Evolutionary conservation across 2,329 filamentous ascomycete species (phyloP).

Genomic region (Allantophomopsis lycopodina): DNA sequence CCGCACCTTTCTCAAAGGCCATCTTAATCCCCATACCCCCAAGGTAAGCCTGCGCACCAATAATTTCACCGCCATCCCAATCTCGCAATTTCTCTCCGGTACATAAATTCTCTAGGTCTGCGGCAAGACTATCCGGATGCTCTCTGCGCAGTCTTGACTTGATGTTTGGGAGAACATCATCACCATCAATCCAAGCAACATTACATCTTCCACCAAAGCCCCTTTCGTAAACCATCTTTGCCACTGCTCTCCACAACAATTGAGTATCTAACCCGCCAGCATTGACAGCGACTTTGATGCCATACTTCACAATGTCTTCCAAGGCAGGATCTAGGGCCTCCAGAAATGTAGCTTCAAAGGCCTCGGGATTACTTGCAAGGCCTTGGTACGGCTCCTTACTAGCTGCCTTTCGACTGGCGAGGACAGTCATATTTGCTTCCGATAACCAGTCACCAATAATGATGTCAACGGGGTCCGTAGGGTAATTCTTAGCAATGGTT

Average conservation of each 20-base stretch:
- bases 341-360: constrained; percentile 28
- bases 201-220: constrained; percentile 8
- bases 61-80: constrained; percentile 8
- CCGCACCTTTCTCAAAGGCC: constrained; percentile 22
- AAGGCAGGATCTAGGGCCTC: constrained; percentile 15
- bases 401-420: constrained; percentile 10
- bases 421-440: constrained; percentile 19
- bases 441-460: constrained; percentile 35
- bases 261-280: constrained; percentile 37
- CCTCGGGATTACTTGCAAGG: constrained; percentile 29
- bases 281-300: constrained; percentile 37
- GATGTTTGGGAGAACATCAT: constrained; percentile 14
- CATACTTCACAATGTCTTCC: constrained; percentile 27
- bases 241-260: constrained; percentile 19
- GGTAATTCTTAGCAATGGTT: constrained; percentile 24
- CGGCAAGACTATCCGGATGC: neutral
- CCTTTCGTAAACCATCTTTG: constrained; percentile 1
- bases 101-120: constrained; percentile 3
- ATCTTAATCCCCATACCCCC: constrained; percentile 24
- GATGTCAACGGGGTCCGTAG: constrained; percentile 29
- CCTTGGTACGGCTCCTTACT: constrained; percentile 17
- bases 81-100: constrained; percentile 6
- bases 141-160: neutral
- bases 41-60: constrained; percentile 14
- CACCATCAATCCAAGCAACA: constrained; percentile 21